phyloP scores from a whole-genome alignment of 73 alveolate species.

The Tetrahymena borealis region DNA sequence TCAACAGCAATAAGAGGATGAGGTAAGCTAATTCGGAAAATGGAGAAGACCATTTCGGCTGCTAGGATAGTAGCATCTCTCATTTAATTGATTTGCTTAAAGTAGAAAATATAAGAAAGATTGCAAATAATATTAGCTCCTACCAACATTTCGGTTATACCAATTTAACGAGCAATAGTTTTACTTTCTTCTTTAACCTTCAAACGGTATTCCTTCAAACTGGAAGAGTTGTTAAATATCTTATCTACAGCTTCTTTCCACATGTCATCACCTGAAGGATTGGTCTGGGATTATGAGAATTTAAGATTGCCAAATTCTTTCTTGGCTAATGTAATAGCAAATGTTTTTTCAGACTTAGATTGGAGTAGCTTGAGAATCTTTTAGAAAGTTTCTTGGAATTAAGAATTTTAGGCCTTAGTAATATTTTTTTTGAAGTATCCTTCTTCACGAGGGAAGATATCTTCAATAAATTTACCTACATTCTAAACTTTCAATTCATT shows the following conservation, averaged over 20 bases:
- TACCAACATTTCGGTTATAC: background rate
- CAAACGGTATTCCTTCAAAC: background rate
- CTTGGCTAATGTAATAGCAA: background rate
- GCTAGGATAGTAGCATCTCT: constrained; percentile 31
- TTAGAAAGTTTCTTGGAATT: background rate
- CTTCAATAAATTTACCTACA: background rate
- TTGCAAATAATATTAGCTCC: constrained; percentile 8
- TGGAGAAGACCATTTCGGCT: constrained; percentile 23
- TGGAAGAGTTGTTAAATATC: background rate
- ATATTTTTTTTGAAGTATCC: background rate
- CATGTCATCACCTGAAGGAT: background rate
- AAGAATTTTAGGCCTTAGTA: background rate
- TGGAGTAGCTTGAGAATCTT: background rate
- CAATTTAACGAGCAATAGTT: background rate
- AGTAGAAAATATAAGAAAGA: constrained; percentile 23
- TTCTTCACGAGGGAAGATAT: background rate
- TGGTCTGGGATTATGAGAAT: background rate
- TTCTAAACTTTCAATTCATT: constrained; percentile 2
- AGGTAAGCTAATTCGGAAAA: background rate
- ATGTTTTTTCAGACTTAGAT: background rate
- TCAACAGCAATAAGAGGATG: constrained; percentile 15
- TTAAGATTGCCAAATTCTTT: background rate
- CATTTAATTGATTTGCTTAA: background rate
- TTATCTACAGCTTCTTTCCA: background rate
- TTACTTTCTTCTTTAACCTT: background rate